Percentiles rank a stretch among this genome's conserved stretches.
Conservation (phyloP, 768 basidiomycete genomes). For the Lactifluus volemus region DNA sequence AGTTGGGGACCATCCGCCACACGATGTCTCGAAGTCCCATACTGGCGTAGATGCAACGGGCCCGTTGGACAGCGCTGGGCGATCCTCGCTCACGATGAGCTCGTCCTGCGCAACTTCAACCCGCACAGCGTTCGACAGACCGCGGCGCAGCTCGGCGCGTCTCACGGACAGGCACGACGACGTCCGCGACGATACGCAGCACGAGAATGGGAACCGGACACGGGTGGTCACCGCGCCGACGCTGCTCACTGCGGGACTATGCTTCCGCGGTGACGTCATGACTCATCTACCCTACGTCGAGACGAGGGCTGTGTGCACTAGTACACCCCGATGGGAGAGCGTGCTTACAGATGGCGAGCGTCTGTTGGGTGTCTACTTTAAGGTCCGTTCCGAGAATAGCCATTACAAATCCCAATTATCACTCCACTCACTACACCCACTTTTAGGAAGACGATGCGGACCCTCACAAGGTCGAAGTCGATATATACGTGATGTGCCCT, state of each 20-base stretch:
- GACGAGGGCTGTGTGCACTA: not conserved
- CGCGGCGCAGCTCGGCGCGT: not conserved
- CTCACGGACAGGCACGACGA: too few species aligned
- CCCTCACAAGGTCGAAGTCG: not conserved
- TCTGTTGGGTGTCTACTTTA: not conserved
- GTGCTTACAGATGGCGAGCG: constrained; percentile 8
- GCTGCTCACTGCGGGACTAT: constrained; percentile 8
- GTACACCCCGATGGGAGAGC: constrained; percentile 10
- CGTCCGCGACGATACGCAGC: not conserved
- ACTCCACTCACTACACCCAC: not conserved
- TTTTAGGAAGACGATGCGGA: constrained; percentile 4
- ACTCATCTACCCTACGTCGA: constrained; percentile 4
- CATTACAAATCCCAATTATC: not conserved
- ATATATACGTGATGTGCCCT: constrained; percentile 1
- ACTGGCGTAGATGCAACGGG: not conserved
- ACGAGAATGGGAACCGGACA: constrained; percentile 2
- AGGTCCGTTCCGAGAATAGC: not conserved
- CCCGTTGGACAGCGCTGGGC: constrained; percentile 3
- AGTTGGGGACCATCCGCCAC: not conserved
- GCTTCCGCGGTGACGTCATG: constrained; percentile 6
- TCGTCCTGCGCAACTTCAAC: constrained; percentile 2
- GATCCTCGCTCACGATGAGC: not conserved
- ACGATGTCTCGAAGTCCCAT: constrained; percentile 1
- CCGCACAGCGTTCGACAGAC: constrained; percentile 2
- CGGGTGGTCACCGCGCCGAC: constrained; percentile 3